Percentiles rank a stretch among this genome's conserved stretches.
Conservation (phyloP, 2,329 filamentous ascomycete genomes). For the Diaporthe batatas region DNA sequence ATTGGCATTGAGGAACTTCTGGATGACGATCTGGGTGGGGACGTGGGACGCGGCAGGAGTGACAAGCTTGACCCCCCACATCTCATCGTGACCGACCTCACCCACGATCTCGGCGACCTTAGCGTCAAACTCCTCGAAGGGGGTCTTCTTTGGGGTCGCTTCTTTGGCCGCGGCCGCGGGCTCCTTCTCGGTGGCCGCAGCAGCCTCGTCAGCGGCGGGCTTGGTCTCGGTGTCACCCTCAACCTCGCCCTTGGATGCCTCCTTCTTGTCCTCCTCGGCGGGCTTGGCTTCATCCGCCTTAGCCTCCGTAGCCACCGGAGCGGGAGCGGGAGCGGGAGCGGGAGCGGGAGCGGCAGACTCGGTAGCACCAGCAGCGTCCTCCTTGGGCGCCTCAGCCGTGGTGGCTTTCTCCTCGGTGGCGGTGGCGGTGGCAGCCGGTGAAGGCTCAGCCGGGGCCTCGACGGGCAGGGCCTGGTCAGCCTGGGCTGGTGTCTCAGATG, state of each 20-base stretch:
- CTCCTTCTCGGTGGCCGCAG: slow-evolving; percentile 2
- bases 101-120: slow-evolving; percentile 70
- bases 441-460: slow-evolving; percentile 13
- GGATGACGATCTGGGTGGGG: slow-evolving; percentile 85
- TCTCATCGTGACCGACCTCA: slow-evolving; percentile 75
- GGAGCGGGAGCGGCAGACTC: neutral
- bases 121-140: slow-evolving; percentile 69
- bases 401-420: slow-evolving; percentile 16
- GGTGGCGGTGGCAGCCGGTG: slow-evolving; percentile 16
- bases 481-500: slow-evolving; percentile 14
- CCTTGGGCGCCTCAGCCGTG: neutral
- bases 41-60: slow-evolving; percentile 65
- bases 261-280: slow-evolving; percentile 10
- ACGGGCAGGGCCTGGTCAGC: slow-evolving; percentile 1
- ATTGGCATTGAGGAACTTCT: slow-evolving; percentile 95
- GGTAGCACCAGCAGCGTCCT: neutral
- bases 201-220: slow-evolving; percentile 5
- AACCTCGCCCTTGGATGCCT: neutral
- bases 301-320: neutral
- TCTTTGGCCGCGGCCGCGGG: neutral
- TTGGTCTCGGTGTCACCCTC: slow-evolving; percentile 5
- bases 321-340: neutral
- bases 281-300: slow-evolving; percentile 22
- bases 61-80: slow-evolving; percentile 85
- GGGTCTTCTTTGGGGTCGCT: slow-evolving; percentile 43